A percentile compares a stretch with the other conserved stretches of the same genome.
Evolutionary conservation across 192 early-diverging fungal species (phyloP).

Genomic region (Phlyctochytrium arcticum): DNA sequence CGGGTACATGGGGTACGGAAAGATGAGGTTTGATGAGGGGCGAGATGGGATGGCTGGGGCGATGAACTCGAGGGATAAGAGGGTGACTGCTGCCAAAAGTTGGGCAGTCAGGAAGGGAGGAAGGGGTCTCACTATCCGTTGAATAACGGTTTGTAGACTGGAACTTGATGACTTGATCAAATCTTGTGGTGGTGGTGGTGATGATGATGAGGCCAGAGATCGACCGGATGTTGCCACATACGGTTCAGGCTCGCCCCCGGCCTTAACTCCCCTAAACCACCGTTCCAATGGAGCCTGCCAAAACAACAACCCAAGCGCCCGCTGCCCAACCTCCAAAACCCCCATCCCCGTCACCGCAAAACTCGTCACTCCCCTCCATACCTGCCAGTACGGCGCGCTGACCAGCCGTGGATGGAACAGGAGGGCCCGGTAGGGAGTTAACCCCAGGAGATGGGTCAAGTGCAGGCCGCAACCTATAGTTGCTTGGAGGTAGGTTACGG

Average conservation of each 20-base stretch:
- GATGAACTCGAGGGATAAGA: constrained; percentile 21
- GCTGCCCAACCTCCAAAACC: constrained; percentile 18
- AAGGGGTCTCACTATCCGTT: too few species aligned
- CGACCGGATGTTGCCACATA: background rate
- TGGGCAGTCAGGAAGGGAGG: constrained; percentile 26
- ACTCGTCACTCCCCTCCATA: constrained; percentile 10
- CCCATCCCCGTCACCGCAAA: constrained; percentile 13
- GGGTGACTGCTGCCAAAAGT: constrained; percentile 8
- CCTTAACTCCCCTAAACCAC: constrained; percentile 15
- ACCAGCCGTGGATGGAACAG: constrained; percentile 32
- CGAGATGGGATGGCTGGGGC: background rate
- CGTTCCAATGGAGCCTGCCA: constrained; percentile 33
- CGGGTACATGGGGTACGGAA: constrained; percentile 37
- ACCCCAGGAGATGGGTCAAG: constrained; percentile 8
- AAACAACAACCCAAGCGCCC: constrained; percentile 18
- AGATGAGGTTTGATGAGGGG: constrained; percentile 12
- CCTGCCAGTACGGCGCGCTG: constrained; percentile 10
- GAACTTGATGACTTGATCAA: constrained; percentile 11
- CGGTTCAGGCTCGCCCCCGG: too few species aligned
- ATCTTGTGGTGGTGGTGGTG: too few species aligned
- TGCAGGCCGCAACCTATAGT: constrained; percentile 9
- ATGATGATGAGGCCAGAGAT: too few species aligned
- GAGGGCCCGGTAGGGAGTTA: constrained; percentile 19
- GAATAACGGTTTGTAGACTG: constrained; percentile 18
- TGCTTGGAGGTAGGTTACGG: constrained; percentile 25